Conservation (phyloP, 176 grass and related monocot genomes). For the Calamus simplicifolius region DNA sequence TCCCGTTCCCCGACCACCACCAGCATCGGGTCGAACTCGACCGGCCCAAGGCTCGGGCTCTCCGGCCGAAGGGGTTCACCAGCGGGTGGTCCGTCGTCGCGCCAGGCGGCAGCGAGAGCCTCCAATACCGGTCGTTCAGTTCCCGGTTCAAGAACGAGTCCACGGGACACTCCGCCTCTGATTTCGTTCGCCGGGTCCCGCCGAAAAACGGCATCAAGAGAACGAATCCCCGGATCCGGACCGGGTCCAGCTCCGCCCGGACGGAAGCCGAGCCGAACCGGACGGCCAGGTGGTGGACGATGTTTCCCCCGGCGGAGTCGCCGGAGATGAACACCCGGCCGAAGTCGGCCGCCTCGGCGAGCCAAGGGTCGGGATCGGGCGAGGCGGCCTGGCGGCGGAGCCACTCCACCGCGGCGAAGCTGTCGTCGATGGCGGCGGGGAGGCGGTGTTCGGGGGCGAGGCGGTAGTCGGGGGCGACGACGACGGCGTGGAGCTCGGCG, state of each 20-base stretch:
- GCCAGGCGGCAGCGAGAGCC: conserved; percentile 56
- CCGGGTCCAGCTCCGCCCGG: conserved; percentile 32
- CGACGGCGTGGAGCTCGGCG: conserved; percentile 26
- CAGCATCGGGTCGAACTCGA: conserved; percentile 50
- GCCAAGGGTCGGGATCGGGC: conserved; percentile 33
- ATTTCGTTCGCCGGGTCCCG: conserved; percentile 39
- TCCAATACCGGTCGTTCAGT: conserved; percentile 82
- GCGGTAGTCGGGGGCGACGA: conserved; percentile 79
- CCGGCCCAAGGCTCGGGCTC: conserved; percentile 32
- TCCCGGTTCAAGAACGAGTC: conserved; percentile 56
- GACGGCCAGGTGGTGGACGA: conserved; percentile 71
- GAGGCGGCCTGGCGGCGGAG: conserved; percentile 15
- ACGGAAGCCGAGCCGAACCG: conserved; percentile 39
- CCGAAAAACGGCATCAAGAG: conserved; percentile 82
- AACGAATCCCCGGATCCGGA: conserved; percentile 37
- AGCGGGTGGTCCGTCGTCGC: conserved; percentile 54
- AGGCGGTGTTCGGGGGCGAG: conserved; percentile 71
- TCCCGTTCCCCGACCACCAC: conserved; percentile 59
- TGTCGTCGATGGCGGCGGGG: conserved; percentile 63
- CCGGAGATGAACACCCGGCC: conserved; percentile 54
- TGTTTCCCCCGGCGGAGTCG: conserved; percentile 70
- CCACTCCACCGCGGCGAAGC: conserved; percentile 29
- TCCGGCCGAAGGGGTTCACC: conserved; percentile 57
- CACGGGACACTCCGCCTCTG: conserved; percentile 63
- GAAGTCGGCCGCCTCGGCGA: conserved; percentile 44